These are phyloP conservation scores for Hirsutella thompsonii DNA, from an alignment of 2,329 filamentous ascomycete genomes.

Conservation along the genomic window DNA sequence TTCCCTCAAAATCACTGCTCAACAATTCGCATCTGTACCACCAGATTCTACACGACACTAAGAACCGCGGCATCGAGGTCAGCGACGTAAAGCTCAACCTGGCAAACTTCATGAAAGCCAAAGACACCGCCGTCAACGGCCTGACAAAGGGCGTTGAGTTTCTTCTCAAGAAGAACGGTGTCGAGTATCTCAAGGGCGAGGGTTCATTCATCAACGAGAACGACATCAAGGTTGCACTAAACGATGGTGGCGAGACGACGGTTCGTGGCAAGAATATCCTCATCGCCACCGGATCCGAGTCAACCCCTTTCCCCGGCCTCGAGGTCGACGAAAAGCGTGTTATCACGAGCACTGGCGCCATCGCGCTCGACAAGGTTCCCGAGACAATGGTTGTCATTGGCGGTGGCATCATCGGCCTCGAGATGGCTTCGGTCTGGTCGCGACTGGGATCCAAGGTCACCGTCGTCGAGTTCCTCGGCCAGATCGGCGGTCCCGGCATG, in stretches of 20 bases:
- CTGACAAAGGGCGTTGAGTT: conserved; percentile 97
- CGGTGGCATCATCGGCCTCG: conserved; percentile 94
- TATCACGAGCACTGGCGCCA: conserved; percentile 89
- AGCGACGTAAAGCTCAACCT: conserved; percentile 96
- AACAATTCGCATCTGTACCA: conserved; percentile 99
- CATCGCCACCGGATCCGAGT: conserved; percentile 90
- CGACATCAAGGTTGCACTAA: conserved; percentile 80
- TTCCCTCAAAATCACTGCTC: conserved; percentile 96
- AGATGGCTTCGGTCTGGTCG: conserved; percentile 98
- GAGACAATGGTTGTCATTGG: conserved; percentile 97
- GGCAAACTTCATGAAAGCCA: conserved; percentile 93
- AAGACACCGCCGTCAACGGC: conserved; percentile 77
- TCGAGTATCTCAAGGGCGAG: conserved; percentile 93
- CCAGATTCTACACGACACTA: conserved; percentile 91
- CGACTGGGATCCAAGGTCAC: conserved; percentile 88
- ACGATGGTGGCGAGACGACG: conserved; percentile 82
- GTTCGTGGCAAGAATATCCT: conserved; percentile 93
- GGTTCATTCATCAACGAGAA: conserved; percentile 80
- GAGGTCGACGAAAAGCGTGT: conserved; percentile 97
- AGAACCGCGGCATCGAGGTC: conserved; percentile 94
- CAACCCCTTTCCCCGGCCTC: conserved; percentile 90
- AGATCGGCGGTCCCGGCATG: conserved; percentile 98
- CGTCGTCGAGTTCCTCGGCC: conserved; percentile 88
- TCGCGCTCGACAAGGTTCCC: conserved; percentile 78
- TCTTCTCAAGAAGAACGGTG: conserved; percentile 97